Evolutionary conservation across 2,329 filamentous ascomycete species (phyloP).

Genomic region (Xylaria sp.): DNA sequence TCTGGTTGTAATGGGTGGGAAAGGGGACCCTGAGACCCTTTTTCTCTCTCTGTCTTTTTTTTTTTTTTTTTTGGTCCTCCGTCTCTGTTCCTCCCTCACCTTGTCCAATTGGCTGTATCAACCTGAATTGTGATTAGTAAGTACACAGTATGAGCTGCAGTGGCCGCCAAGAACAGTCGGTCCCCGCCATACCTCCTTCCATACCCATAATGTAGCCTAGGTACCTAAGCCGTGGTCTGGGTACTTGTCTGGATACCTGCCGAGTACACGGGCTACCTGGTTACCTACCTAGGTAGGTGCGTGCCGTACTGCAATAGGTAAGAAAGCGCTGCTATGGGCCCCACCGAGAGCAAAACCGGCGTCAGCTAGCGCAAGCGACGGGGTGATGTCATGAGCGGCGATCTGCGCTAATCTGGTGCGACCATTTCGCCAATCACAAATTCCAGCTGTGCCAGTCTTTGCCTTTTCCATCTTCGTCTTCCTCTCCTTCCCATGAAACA

Average conservation of each 20-base stretch:
- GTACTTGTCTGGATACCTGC: background rate
- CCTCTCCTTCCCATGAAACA: slow-evolving; percentile 30
- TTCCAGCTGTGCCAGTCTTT: slow-evolving; percentile 27
- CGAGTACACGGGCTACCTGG: background rate
- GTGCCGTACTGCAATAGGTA: slow-evolving; percentile 13
- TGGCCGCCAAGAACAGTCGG: background rate
- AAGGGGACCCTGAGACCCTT: slow-evolving; percentile 30
- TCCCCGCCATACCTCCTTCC: background rate
- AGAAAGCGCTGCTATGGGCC: slow-evolving; percentile 16
- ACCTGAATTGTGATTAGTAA: background rate
- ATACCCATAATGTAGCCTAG: background rate
- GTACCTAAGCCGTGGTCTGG: background rate
- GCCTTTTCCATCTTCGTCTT: slow-evolving; percentile 18
- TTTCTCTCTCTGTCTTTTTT: no score
- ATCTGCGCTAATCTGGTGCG: slow-evolving; percentile 39
- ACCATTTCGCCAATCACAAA: slow-evolving; percentile 37
- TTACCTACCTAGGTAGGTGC: background rate
- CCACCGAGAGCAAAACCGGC: slow-evolving; percentile 25
- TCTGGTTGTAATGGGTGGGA: slow-evolving; percentile 15
- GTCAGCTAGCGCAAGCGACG: slow-evolving; percentile 24
- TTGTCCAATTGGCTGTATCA: background rate
- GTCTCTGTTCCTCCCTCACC: slow-evolving; percentile 13
- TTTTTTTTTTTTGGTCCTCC: slow-evolving; percentile 1
- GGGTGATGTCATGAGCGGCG: slow-evolving; percentile 39
- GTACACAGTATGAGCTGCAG: slow-evolving; percentile 20